Conservation (phyloP, 257 asterid genomes). For the Scutellaria minor region DNA sequence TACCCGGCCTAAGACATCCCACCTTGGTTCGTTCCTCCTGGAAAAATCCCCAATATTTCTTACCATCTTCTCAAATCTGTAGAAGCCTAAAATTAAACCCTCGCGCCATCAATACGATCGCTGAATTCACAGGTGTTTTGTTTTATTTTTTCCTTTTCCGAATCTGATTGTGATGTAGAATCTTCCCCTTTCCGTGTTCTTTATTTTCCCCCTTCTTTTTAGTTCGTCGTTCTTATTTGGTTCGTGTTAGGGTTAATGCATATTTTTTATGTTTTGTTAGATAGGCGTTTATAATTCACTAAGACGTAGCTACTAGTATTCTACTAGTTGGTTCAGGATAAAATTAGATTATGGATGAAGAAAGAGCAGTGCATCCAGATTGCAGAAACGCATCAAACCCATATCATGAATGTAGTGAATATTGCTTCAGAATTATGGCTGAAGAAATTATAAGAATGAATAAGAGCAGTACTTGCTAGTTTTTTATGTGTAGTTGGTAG, state of each 20-base stretch:
- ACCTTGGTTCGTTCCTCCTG: neutral
- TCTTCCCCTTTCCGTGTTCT: neutral
- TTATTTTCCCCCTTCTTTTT: neutral
- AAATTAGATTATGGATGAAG: slow-evolving; percentile 40
- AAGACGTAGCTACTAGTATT: slow-evolving; percentile 10
- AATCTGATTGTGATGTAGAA: neutral
- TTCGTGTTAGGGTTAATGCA: slow-evolving; percentile 22
- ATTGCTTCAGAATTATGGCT: slow-evolving; percentile 67
- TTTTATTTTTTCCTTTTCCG: neutral
- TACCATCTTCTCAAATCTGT: neutral
- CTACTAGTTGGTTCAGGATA: neutral
- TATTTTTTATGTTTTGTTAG: neutral
- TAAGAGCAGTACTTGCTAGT: slow-evolving; percentile 44
- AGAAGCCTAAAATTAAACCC: neutral
- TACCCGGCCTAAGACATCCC: neutral
- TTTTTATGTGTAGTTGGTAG: neutral
- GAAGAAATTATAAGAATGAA: slow-evolving; percentile 49
- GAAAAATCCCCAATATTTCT: slow-evolving; percentile 10
- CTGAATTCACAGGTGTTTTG: slow-evolving; percentile 2
- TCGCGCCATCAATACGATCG: slow-evolving; percentile 23
- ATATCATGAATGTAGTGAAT: slow-evolving; percentile 69
- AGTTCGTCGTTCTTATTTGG: neutral
- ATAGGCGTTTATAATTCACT: neutral
- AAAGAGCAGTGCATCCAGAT: slow-evolving; percentile 46
- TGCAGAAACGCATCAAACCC: slow-evolving; percentile 66